These are phyloP conservation scores for Nemania diffusa DNA, from an alignment of 2,329 filamentous ascomycete species.

Conservation along the genomic window DNA sequence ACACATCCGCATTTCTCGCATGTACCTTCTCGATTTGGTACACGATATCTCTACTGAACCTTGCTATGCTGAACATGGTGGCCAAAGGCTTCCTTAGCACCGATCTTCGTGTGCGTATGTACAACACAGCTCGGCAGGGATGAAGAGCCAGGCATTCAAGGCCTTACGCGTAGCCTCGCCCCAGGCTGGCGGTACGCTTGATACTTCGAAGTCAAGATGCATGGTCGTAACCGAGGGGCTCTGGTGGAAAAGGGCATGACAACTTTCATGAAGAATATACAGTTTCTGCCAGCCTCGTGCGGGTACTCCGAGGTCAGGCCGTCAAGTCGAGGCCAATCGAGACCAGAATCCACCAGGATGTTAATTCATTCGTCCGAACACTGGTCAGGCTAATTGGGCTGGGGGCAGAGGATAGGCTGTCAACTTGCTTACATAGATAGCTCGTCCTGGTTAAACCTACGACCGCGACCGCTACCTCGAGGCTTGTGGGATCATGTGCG, in stretches of 20 bases:
- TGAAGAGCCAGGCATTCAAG: neutral
- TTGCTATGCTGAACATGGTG: constrained; percentile 24
- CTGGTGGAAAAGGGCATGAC: neutral
- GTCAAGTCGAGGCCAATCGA: neutral
- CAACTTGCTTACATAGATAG: neutral
- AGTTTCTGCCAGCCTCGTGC: constrained; percentile 4
- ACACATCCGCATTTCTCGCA: neutral
- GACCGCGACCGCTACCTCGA: neutral
- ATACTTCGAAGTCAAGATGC: neutral
- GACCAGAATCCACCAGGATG: neutral
- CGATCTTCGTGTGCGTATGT: too few relatives aligned
- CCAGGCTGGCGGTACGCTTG: neutral
- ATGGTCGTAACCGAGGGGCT: neutral
- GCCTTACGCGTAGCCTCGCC: neutral
- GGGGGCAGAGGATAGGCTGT: neutral
- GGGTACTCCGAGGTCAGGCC: constrained; percentile 14
- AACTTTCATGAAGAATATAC: constrained; percentile 10
- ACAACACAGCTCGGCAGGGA: neutral
- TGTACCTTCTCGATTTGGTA: neutral
- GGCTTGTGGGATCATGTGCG: neutral
- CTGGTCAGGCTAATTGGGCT: neutral
- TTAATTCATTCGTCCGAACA: neutral
- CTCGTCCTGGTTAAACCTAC: neutral
- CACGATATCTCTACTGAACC: neutral
- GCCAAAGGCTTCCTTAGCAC: neutral